These are phyloP conservation scores for Candida schatavii DNA, from an alignment of 805 yeast genomes.

Conservation along the genomic window DNA sequence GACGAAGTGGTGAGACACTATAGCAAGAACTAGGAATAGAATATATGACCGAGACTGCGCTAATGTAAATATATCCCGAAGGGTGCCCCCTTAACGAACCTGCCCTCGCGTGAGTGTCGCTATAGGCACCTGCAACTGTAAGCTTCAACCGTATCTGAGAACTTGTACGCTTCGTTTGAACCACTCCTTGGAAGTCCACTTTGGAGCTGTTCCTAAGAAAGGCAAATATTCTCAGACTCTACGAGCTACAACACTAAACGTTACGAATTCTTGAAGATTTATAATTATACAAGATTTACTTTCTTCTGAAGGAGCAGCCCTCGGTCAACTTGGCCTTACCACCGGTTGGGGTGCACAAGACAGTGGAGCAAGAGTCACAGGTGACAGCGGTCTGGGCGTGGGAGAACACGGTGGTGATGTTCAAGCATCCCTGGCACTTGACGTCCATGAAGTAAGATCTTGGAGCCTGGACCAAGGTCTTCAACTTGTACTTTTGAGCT, in stretches of 20 bases:
- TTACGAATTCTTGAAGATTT: background rate
- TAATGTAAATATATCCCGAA: no score
- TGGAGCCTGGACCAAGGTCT: conserved; percentile 96
- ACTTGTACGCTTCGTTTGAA: no score
- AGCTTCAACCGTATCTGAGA: no score
- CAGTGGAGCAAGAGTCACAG: conserved; percentile 98
- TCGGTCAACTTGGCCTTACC: conserved; percentile 99
- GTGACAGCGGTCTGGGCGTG: conserved; percentile 99
- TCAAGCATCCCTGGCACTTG: conserved; percentile 98
- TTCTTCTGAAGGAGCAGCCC: conserved; percentile 99
- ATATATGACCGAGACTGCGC: no score
- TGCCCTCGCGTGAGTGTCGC: no score
- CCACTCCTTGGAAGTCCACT: no score
- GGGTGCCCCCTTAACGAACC: no score
- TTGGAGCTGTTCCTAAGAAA: no score
- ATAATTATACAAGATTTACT: conserved; percentile 45
- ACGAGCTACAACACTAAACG: no score
- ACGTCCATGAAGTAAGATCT: conserved; percentile 99
- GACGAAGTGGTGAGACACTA: conserved; percentile 66
- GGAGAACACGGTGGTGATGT: conserved; percentile 98
- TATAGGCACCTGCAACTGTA: no score
- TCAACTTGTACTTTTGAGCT: conserved; percentile 95
- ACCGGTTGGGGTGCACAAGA: conserved; percentile 98
- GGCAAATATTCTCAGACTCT: no score
- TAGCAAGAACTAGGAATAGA: no score